A percentile compares a stretch with the other conserved stretches of the same genome.
Evolutionary conservation across 1,284 basidiomycete genomes (phyloP).

Genomic region (Acaromyces ingoldii): DNA sequence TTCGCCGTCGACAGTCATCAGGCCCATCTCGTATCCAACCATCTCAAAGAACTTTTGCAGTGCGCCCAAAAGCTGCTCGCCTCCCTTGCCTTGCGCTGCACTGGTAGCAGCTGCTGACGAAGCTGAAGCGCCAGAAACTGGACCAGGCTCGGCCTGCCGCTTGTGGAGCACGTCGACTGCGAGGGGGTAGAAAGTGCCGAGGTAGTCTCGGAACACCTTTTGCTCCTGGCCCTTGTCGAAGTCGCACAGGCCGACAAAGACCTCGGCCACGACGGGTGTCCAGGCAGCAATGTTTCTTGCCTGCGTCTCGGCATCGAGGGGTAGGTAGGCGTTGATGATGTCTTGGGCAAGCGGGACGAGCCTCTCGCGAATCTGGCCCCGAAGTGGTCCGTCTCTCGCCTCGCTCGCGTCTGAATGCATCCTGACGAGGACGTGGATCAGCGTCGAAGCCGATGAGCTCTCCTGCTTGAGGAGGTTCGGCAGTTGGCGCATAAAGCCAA

Average conservation of each 20-base stretch:
- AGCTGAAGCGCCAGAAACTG: slow-evolving; percentile 14
- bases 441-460: slow-evolving; percentile 88
- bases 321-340: slow-evolving; percentile 84
- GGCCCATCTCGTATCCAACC: neutral
- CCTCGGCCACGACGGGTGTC: slow-evolving; percentile 94
- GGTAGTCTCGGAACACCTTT: slow-evolving; percentile 24
- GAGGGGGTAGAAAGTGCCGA: slow-evolving; percentile 41
- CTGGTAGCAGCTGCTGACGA: neutral
- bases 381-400: slow-evolving; percentile 58
- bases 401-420: slow-evolving; percentile 95
- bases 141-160: too few species aligned
- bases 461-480: slow-evolving; percentile 98
- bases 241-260: slow-evolving; percentile 79
- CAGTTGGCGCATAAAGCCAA: slow-evolving; percentile 99
- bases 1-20: slow-evolving; percentile 4
- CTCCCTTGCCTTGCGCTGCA: too few species aligned
- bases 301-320: slow-evolving; percentile 83
- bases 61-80: too few species aligned
- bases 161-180: slow-evolving; percentile 43
- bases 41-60: neutral
- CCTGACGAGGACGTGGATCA: slow-evolving; percentile 82
- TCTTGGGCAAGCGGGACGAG: slow-evolving; percentile 89
- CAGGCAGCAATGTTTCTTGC: slow-evolving; percentile 93
- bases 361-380: slow-evolving; percentile 77
- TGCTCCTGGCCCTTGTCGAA: slow-evolving; percentile 54